A percentile compares a stretch with the other conserved stretches of the same genome.
phyloP scores from a whole-genome alignment of 2,329 filamentous ascomycete genomes.

The Graphilbum ipis-grandicollis region DNA sequence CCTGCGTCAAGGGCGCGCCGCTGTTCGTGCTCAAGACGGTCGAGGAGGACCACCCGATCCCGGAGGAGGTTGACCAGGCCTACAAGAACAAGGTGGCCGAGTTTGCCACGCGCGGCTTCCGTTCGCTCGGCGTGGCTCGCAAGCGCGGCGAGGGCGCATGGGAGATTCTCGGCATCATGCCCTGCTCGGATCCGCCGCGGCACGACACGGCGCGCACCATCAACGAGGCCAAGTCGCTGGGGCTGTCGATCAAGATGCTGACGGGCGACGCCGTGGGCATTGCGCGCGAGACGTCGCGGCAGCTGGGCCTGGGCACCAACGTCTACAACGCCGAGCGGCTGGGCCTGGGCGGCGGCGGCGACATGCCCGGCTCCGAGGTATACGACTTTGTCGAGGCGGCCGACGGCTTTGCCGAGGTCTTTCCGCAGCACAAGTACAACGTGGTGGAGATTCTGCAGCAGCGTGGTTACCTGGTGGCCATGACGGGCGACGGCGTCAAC shows the following conservation, averaged over 20 bases:
- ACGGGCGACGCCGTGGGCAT: constrained; percentile 91
- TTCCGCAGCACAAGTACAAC: constrained; percentile 90
- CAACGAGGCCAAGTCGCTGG: constrained; percentile 73
- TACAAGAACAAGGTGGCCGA: constrained; percentile 91
- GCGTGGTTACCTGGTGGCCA: constrained; percentile 83
- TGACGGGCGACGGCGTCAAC: constrained; percentile 94
- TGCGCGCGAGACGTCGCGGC: constrained; percentile 77
- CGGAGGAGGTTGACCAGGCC: constrained; percentile 57
- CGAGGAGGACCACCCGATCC: constrained; percentile 67
- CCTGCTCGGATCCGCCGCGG: constrained; percentile 79
- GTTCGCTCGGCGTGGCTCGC: constrained; percentile 81
- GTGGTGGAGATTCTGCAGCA: constrained; percentile 88
- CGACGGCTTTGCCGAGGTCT: constrained; percentile 87
- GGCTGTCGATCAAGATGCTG: constrained; percentile 89
- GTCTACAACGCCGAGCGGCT: constrained; percentile 89
- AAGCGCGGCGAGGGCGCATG: constrained; percentile 67
- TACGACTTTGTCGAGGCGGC: constrained; percentile 93
- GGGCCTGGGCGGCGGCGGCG: constrained; percentile 74
- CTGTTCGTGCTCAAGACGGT: constrained; percentile 77
- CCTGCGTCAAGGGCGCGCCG: constrained; percentile 82
- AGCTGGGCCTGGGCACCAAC: constrained; percentile 82
- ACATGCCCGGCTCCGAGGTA: constrained; percentile 85
- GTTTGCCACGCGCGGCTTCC: constrained; percentile 84
- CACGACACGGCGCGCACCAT: constrained; percentile 84
- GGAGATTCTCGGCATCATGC: constrained; percentile 92